Evolutionary conservation across 2,329 filamentous ascomycete genomes (phyloP), one percentile per base, ranked within the genome.

Genomic region (Verticillium tricorpus): DNA sequence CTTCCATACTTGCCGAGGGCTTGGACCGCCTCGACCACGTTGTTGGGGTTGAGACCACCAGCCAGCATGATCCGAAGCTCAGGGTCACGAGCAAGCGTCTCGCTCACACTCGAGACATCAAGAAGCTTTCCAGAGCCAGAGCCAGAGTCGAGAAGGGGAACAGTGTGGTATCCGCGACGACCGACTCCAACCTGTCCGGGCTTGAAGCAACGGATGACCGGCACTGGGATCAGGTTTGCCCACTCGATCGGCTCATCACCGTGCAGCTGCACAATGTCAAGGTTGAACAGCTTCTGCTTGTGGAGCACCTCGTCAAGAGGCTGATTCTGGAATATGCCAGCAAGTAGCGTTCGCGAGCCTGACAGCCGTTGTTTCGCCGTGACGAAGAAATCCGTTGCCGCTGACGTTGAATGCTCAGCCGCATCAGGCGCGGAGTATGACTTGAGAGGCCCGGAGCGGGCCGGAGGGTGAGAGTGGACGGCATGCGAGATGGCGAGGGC

Each of bases 281-380:
- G 85, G 56, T 84, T 82, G 66, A 97, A 87, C 14, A 87, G 80
- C 66, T 85, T 85, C 69, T 96, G 91, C 73, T 94, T 87, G 65
- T 88, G 84, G 58, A 98, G 80, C 7, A 99, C 82, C 68, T 97
- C 92, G 39, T 86, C 85, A 11, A 99, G 81, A 0, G 94, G 87
- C 71, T 98, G 94, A 73, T 97, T 91, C 69, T 91, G 89, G 79
- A 99, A 99, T 2, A 99, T 94, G 61, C 95, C 95, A 5, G 97
- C 95, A 0, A 99, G 82, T 2, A 95, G 82, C 0, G 94, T 89
- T 11, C 90, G 77, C 15, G 85, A 71, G 72, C 80, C 72, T 72
- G 82, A 75, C 5, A 88, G 74, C 62, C 79, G 77, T 35, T 75
- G 72, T 28, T 73, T 68, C n/a, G 81, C 78, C 59, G 78, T 75